Conservation (phyloP, 176 grass and related monocot genomes). For the Themeda triandra region DNA sequence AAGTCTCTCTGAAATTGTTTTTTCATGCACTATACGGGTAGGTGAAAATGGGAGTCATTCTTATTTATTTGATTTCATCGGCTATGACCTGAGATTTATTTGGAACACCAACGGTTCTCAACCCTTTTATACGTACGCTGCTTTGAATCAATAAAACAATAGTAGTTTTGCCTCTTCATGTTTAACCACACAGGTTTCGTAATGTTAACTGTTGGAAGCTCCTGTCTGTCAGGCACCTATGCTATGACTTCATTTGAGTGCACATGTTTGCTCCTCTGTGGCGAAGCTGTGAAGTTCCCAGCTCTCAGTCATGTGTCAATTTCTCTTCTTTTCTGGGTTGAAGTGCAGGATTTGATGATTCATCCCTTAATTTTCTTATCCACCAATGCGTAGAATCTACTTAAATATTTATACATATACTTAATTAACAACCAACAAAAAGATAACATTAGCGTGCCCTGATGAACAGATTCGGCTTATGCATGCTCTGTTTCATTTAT, state of each 20-base stretch:
- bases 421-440: not conserved
- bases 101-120: not conserved
- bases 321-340: not conserved
- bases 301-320: not conserved
- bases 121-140: not conserved
- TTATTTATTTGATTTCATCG: not conserved
- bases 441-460: not conserved
- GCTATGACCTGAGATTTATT: not conserved
- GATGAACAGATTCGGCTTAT: not conserved
- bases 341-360: not conserved
- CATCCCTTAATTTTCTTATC: not conserved
- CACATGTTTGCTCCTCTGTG: not conserved
- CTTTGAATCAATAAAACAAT: not conserved
- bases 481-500: not conserved
- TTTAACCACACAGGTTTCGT: not conserved
- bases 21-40: constrained; percentile 40
- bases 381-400: not conserved
- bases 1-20: constrained; percentile 41
- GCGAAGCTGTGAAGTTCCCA: not conserved
- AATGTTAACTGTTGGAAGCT: not conserved
- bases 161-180: not conserved
- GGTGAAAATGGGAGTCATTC: not conserved
- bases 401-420: not conserved
- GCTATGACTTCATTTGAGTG: not conserved
- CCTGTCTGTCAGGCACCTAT: not conserved